Evolutionary conservation across 208 protist species (phyloP).

Genomic region (Naegleria lovaniensis): DNA sequence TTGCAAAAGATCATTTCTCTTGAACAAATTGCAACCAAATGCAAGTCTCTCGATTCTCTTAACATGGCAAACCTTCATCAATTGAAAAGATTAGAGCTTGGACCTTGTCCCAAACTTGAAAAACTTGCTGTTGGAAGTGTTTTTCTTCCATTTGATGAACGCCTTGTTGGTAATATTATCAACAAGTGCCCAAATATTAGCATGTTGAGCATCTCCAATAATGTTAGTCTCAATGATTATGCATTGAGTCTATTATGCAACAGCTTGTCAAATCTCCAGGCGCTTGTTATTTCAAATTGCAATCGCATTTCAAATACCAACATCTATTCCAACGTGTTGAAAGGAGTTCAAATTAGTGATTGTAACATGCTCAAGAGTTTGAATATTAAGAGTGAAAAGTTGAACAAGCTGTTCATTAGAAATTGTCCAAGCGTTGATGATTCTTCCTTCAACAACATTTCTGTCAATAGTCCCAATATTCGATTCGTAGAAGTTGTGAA

Average conservation of each 20-base stretch:
- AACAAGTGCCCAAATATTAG: not conserved
- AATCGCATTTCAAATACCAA: not conserved
- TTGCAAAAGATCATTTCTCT: not conserved
- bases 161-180: not conserved
- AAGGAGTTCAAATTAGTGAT: slow-evolving; percentile 12
- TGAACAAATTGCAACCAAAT: not conserved
- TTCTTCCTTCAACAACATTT: not conserved
- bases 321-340: not conserved
- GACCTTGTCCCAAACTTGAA: not conserved
- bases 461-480: not conserved
- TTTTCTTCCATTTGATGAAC: not conserved
- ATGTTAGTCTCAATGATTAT: not conserved
- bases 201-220: not conserved
- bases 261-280: not conserved
- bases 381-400: not conserved
- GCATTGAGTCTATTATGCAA: not conserved
- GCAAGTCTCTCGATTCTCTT: not conserved
- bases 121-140: slow-evolving; percentile 5
- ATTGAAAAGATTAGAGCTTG: not conserved
- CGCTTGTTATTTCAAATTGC: slow-evolving; percentile 1
- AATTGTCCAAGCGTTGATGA: not conserved
- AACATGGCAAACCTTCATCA: not conserved
- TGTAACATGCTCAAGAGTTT: not conserved
- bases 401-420: slow-evolving; percentile 8
- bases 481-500: not conserved